Evolutionary conservation across 176 grass and related monocot species (phyloP).

Genomic region (Oryza longistaminata): DNA sequence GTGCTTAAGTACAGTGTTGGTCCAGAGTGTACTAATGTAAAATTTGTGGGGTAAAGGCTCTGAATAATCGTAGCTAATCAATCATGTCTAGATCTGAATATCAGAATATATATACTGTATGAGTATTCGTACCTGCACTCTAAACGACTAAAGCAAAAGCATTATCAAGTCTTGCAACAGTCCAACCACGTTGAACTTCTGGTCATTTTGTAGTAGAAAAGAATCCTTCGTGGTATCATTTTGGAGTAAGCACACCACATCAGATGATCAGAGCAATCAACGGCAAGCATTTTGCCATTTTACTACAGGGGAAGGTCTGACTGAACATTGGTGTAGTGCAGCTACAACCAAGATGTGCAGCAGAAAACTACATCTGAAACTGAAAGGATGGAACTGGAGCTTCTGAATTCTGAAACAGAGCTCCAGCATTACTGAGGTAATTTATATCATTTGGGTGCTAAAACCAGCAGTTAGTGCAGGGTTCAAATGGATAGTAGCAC

Average conservation of each 20-base stretch:
- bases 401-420: neutral
- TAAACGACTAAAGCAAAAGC: neutral
- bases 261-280: neutral
- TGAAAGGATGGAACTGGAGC: neutral
- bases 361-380: neutral
- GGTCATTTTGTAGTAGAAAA: neutral
- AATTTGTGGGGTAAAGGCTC: slow-evolving; percentile 44
- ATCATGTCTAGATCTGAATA: slow-evolving; percentile 26
- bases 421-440: too few relatives aligned
- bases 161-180: slow-evolving; percentile 2
- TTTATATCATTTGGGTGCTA: too few relatives aligned
- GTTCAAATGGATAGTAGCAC: too few relatives aligned
- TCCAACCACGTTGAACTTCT: slow-evolving; percentile 1
- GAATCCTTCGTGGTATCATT: neutral
- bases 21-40: slow-evolving; percentile 46
- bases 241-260: neutral
- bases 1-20: slow-evolving; percentile 39
- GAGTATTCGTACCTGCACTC: slow-evolving; percentile 14
- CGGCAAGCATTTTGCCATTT: neutral
- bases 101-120: slow-evolving; percentile 25
- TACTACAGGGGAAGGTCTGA: neutral
- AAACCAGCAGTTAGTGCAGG: too few relatives aligned
- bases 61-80: slow-evolving; percentile 38
- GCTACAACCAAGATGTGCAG: neutral
- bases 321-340: neutral